A percentile compares a stretch with the other conserved stretches of the same genome.
phyloP scores from a whole-genome alignment of 106 monocot species.

The Dioscorea alata region DNA sequence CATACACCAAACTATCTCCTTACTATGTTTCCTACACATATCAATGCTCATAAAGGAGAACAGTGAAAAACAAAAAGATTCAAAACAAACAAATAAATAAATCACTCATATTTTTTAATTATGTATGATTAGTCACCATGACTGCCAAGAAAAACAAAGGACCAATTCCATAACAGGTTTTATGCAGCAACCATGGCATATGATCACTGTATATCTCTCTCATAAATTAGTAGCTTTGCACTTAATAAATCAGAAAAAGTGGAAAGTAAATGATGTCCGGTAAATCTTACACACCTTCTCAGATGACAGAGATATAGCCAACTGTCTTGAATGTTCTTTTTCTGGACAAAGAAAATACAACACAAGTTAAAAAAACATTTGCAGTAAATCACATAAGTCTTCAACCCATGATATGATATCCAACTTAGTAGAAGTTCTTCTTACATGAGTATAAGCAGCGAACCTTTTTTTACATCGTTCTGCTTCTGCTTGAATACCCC shows the following conservation, averaged over 20 bases:
- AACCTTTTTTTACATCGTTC: constrained; percentile 37
- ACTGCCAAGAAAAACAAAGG: background rate
- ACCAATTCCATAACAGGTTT: background rate
- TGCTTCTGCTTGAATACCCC: constrained; percentile 40
- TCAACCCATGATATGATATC: background rate
- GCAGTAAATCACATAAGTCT: background rate
- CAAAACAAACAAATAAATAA: background rate
- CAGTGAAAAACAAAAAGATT: background rate
- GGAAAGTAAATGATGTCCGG: background rate
- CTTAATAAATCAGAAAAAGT: background rate
- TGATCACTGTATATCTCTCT: background rate
- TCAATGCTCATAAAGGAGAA: background rate
- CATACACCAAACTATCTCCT: too few relatives aligned
- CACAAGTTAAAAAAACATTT: background rate
- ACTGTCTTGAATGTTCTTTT: constrained; percentile 26
- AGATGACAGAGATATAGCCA: constrained; percentile 28
- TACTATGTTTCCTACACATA: too few relatives aligned
- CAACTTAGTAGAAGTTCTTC: background rate
- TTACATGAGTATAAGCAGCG: background rate
- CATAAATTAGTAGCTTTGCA: background rate
- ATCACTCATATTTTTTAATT: background rate
- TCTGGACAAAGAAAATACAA: constrained; percentile 18
- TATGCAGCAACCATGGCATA: background rate
- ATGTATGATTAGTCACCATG: background rate
- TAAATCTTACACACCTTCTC: constrained; percentile 30